phyloP scores from a whole-genome alignment of 108 stramenopile genomes.

The Aurantiochytrium sp. region DNA sequence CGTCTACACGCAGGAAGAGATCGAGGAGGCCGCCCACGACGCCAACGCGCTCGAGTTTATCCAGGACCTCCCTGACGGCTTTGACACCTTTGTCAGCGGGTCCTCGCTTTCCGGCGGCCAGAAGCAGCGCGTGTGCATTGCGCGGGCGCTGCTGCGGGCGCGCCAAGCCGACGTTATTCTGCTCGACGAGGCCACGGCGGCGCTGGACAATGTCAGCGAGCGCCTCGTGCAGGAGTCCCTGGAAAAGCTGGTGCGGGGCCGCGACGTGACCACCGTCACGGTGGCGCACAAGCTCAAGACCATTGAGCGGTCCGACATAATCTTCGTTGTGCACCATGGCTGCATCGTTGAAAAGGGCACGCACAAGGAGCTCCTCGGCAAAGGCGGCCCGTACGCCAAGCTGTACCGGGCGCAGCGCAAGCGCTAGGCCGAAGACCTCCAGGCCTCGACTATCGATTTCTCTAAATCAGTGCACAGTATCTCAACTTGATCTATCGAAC shows the following conservation, averaged over 20 bases:
- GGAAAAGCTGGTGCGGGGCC: slow-evolving; percentile 64
- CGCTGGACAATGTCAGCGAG: slow-evolving; percentile 76
- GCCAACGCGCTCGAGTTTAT: slow-evolving; percentile 70
- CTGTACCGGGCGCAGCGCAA: slow-evolving; percentile 40
- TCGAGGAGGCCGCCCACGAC: slow-evolving; percentile 53
- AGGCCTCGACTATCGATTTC: neutral
- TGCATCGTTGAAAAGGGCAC: slow-evolving; percentile 68
- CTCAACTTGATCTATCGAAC: neutral
- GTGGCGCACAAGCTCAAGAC: slow-evolving; percentile 78
- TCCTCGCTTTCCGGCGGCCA: slow-evolving; percentile 83
- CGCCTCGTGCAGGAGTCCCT: slow-evolving; percentile 73
- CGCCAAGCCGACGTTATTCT: slow-evolving; percentile 60
- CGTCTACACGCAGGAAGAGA: slow-evolving; percentile 48
- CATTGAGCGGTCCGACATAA: slow-evolving; percentile 71
- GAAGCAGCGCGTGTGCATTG: slow-evolving; percentile 84
- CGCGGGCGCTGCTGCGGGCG: slow-evolving; percentile 79
- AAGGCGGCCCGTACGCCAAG: slow-evolving; percentile 47
- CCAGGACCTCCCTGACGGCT: slow-evolving; percentile 62
- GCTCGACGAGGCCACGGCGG: slow-evolving; percentile 79
- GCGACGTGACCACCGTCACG: slow-evolving; percentile 69
- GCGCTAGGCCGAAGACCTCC: neutral
- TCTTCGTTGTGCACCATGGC: slow-evolving; percentile 66
- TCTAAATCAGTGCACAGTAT: neutral
- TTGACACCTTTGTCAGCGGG: slow-evolving; percentile 72
- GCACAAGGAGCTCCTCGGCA: slow-evolving; percentile 68